Percentiles rank a stretch among this genome's conserved stretches.
Evolutionary conservation across 1,139 yeast genomes (phyloP).

Genomic region (Taphrina wiesneri): DNA sequence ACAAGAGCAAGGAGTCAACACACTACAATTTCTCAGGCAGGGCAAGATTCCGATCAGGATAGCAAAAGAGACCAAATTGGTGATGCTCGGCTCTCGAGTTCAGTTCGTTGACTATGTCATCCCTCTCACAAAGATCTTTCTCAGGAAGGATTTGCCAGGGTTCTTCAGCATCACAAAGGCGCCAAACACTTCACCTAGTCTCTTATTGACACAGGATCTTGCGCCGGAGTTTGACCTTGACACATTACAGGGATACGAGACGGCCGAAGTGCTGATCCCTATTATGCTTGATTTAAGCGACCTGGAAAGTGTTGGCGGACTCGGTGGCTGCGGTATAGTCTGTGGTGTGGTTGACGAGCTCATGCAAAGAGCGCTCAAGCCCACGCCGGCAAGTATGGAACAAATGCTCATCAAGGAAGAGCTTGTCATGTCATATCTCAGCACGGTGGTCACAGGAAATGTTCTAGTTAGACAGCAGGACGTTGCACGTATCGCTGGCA

Average conservation of each 20-base stretch:
- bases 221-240: constrained; percentile 4
- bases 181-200: constrained; percentile 18
- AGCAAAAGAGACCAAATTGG: background rate
- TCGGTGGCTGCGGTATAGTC: constrained; percentile 31
- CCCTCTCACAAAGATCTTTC: constrained; percentile 10
- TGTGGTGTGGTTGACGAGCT: constrained; percentile 32
- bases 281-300: constrained; percentile 23
- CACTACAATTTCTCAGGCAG: constrained; percentile 17
- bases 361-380: constrained; percentile 6
- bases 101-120: constrained; percentile 2
- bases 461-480: constrained; percentile 22
- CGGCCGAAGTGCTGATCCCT: constrained; percentile 21
- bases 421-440: constrained; percentile 28
- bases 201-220: constrained; percentile 2
- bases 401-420: constrained; percentile 14
- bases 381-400: constrained; percentile 3
- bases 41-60: constrained; percentile 22
- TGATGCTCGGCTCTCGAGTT: constrained; percentile 19
- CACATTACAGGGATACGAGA: constrained; percentile 8
- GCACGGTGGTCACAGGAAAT: constrained; percentile 29
- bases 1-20: constrained; percentile 10
- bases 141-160: background rate
- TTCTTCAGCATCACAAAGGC: constrained; percentile 29
- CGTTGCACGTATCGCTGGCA: constrained; percentile 5
- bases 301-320: constrained; percentile 4